These are phyloP conservation scores for Trichothecium sympodiale DNA, from an alignment of 2,329 filamentous ascomycete species.

Conservation along the genomic window DNA sequence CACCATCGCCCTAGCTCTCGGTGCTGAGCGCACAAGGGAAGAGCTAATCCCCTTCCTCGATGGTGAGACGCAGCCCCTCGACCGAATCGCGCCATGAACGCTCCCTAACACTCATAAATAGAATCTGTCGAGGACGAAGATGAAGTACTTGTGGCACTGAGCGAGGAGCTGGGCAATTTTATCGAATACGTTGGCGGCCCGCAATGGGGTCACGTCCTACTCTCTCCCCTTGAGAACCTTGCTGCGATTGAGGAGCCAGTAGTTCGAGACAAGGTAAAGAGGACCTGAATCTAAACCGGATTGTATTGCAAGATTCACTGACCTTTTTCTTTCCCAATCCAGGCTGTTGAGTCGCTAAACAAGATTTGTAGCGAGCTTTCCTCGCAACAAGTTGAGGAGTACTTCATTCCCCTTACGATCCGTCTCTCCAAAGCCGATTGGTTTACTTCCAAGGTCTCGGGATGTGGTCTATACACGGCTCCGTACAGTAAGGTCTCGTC, in stretches of 20 bases:
- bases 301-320: too few species aligned
- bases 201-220: constrained; percentile 87
- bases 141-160: constrained; percentile 91
- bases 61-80: constrained; percentile 49
- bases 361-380: constrained; percentile 95
- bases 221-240: constrained; percentile 94
- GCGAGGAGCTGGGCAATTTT: constrained; percentile 92
- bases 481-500: constrained; percentile 88
- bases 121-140: constrained; percentile 99
- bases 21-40: constrained; percentile 91
- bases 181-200: constrained; percentile 96
- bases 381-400: constrained; percentile 85
- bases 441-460: constrained; percentile 99
- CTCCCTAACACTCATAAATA: constrained; percentile 25
- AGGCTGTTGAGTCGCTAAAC: constrained; percentile 98
- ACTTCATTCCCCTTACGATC: constrained; percentile 91
- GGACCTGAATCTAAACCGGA: background rate
- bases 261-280: constrained; percentile 83
- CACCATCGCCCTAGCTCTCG: constrained; percentile 92
- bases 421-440: constrained; percentile 98
- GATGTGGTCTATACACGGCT: constrained; percentile 85
- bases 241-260: constrained; percentile 97
- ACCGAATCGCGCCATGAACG: constrained; percentile 6
- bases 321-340: too few species aligned
- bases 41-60: constrained; percentile 98